Percentiles rank a stretch among this genome's conserved stretches.
phyloP scores from a whole-genome alignment of 352 stramenopile species.

The Pythium periplocum region DNA sequence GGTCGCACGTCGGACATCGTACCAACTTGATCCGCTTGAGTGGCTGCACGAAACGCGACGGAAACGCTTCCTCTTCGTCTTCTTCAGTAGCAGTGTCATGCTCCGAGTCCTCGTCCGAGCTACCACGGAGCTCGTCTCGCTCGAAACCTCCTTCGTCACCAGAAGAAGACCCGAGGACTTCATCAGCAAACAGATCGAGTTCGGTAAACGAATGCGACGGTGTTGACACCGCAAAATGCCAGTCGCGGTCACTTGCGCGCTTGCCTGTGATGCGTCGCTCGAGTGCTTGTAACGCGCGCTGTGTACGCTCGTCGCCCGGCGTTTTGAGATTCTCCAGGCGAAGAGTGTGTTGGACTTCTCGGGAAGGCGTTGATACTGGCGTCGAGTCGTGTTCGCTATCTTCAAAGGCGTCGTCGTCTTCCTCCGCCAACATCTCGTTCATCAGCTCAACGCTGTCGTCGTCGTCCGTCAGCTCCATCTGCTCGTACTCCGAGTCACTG shows the following conservation, averaged over 20 bases:
- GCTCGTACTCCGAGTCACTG: conserved; percentile 76
- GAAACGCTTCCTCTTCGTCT: conserved; percentile 1
- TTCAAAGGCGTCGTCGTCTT: conserved; percentile 13
- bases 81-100: conserved; percentile 5
- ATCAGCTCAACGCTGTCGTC: conserved; percentile 37
- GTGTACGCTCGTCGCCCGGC: conserved; percentile 37
- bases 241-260: conserved; percentile 8
- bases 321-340: conserved; percentile 48
- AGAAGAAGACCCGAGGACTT: conserved; percentile 14
- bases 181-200: conserved; percentile 13
- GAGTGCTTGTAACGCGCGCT: conserved; percentile 51
- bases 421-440: conserved; percentile 14
- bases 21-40: conserved; percentile 45
- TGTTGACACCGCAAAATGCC: conserved; percentile 1
- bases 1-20: conserved; percentile 8
- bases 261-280: conserved; percentile 66
- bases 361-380: conserved; percentile 2
- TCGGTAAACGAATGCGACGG: background rate
- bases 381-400: background rate
- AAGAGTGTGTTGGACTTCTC: conserved; percentile 27
- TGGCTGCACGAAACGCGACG: conserved; percentile 11
- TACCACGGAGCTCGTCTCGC: conserved; percentile 60
- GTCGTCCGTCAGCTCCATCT: conserved; percentile 66
- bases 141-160: conserved; percentile 58
- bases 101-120: conserved; percentile 36